Conservation (phyloP, 2,329 filamentous ascomycete species). For the Aspergillus melleus region DNA sequence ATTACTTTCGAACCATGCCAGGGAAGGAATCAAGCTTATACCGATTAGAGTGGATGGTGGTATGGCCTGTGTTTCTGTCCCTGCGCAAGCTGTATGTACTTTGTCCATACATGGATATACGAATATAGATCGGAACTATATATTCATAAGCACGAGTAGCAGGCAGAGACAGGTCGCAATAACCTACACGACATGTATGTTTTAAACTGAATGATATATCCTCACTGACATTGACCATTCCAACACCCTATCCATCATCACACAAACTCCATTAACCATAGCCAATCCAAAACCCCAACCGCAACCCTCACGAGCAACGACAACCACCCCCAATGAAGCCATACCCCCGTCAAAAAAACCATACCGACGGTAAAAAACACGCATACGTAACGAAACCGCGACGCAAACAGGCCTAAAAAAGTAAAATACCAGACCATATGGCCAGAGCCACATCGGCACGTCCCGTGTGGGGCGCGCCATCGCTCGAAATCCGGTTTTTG, state of each 20-base stretch:
- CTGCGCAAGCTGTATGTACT: neutral
- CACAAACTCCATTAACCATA: no score
- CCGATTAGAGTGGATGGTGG: neutral
- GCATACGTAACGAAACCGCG: neutral
- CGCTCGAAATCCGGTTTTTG: neutral
- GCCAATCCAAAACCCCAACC: no score
- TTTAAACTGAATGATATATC: no score
- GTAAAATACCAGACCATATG: slow-evolving; percentile 1
- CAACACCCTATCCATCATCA: no score
- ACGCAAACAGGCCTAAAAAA: neutral
- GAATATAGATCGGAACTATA: no score
- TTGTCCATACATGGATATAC: no score
- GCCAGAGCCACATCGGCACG: slow-evolving; percentile 19
- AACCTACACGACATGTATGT: no score
- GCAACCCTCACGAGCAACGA: no score
- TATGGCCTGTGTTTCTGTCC: neutral
- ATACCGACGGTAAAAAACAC: neutral
- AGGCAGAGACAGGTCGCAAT: no score
- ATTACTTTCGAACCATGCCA: neutral
- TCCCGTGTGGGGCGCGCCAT: slow-evolving; percentile 16
- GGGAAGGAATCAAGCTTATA: neutral
- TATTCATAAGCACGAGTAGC: no score
- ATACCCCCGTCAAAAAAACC: neutral
- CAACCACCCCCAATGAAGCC: no score
- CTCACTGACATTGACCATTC: no score